Evolutionary conservation across 257 asterid species (phyloP), one percentile per base, ranked within the genome.

Genomic region (Penstemon barbatus): DNA sequence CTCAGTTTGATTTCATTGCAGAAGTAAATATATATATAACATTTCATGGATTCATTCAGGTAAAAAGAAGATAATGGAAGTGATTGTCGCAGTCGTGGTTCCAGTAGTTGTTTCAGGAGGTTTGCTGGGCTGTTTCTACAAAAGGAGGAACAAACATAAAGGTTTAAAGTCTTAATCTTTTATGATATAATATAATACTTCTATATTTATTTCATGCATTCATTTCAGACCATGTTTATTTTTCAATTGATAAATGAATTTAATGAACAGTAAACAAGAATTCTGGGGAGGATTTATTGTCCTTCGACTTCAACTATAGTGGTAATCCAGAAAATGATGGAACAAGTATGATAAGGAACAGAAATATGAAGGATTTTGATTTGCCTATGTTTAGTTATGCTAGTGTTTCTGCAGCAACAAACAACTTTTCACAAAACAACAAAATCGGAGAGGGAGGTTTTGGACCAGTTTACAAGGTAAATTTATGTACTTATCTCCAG

Each of bases 401-500:
- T 40, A 79, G 87, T 73, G 81, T 81, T 75, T 81, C 78, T 44
- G 77, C 79, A 0, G 79, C 84, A 53, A 81, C 89, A 33, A 53
- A 65, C 67, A 73, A 65, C 65, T 82, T 82, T 45, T 82, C 88
- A 48, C 66, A 63, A 4, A 66, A 71, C 38, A 77, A 75, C 19
- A 77, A 82, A 81, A 75, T 85, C 10, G 90, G 90, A 71, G 84
- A 85, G 68, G 90, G 87, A 49, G 86, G 90, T 37, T 85, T 75
- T 63, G 87, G 90, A 78, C 85, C 84, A 40, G 89, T 84, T 36
- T 85, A 85, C 79, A 82, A 80, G 87, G 87, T 82, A 63, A 48
- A 4, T 25, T 25, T 25, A 1, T 25, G 33, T 25, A 25, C 33
- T 48, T 57, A 6, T 13, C 50, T 13, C 15, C 41, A 37, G 44